Evolutionary conservation across 116 monocot species (phyloP).

Genomic region (Zostera marina): DNA sequence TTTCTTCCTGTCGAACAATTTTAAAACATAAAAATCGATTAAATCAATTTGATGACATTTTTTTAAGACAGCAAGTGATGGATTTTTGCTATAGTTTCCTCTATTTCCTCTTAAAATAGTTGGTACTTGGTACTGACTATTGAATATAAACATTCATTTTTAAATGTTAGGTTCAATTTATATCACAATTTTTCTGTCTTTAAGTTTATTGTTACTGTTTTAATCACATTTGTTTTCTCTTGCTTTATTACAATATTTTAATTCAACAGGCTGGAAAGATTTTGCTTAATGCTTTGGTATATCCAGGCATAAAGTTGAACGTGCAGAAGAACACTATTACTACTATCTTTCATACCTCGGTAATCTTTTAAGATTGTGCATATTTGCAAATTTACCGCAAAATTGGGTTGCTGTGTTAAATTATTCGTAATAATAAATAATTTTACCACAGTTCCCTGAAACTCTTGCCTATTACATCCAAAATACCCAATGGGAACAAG

Average conservation of each 20-base stretch:
- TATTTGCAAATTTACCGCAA: background rate
- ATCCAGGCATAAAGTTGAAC: conserved; percentile 70
- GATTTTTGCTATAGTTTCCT: too few species aligned
- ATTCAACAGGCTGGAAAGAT: conserved; percentile 61
- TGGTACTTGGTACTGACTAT: too few species aligned
- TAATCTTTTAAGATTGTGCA: conserved; percentile 11
- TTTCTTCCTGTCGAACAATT: background rate
- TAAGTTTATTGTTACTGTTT: too few species aligned
- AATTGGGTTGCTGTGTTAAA: background rate
- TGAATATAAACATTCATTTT: background rate
- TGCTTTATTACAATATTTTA: background rate
- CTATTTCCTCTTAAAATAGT: background rate
- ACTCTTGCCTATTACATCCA: background rate
- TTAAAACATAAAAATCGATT: background rate
- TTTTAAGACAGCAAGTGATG: background rate
- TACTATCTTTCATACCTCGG: conserved; percentile 74
- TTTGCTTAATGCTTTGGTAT: conserved; percentile 79
- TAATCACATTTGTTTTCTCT: background rate
- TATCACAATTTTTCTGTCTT: too few species aligned
- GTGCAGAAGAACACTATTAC: conserved; percentile 69
- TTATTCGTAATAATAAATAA: background rate
- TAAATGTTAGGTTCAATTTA: too few species aligned
- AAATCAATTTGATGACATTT: background rate
- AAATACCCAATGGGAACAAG: background rate
- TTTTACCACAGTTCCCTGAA: background rate